Base-by-base conservation (phyloP, 139 green algal genomes). In the Gonium pectorale region DNA sequence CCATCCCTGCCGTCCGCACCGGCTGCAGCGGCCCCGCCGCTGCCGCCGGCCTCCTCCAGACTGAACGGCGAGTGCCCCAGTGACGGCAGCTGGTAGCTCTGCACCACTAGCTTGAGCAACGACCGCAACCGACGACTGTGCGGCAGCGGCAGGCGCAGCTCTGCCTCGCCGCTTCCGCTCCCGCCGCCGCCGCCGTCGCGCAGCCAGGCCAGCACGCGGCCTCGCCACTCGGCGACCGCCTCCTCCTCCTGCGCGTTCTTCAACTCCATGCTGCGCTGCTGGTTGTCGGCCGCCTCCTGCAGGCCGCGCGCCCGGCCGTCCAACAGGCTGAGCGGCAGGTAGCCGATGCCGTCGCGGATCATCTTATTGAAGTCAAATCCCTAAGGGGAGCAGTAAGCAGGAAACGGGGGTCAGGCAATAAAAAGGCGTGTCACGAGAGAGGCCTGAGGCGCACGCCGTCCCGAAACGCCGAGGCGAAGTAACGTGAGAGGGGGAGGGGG, bases 311-410 rank as follows among this genome's bases (percentile, higher is more conserved):
- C 29, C 66, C 60, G 41, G 49, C 40, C 27, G 79, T 59, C 52
- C 2, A 33, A 67, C 51, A 35, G 3, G 8, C 3, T 41, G 35
- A 90, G 86, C 26, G 86, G 90, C 52, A 92, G 67, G 90, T 89
- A 97, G 8, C 70, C 26, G 6, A 97, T 79, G 8, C 94, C 94
- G 21, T 96, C 89, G 38, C 92, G 88, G 46, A 97, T 89, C 56
- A 90, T 64, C 70, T 94, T 95, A 77, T 96, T 96, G 86, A 96
- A 96, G 68, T 96, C 91, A 86, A 96, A 96, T 26, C 90, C 88
- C 49, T 92, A 37, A n/a, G n/a, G n/a, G n/a, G n/a, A n/a, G n/a
- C n/a, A n/a, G n/a, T n/a, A n/a, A n/a, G n/a, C n/a, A n/a, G n/a
- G n/a, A n/a, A n/a, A n/a, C n/a, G n/a, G n/a, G n/a, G n/a, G n/a